Base-by-base conservation (phyloP, 2,329 filamentous ascomycete species). In the Beauveria caledonica region DNA sequence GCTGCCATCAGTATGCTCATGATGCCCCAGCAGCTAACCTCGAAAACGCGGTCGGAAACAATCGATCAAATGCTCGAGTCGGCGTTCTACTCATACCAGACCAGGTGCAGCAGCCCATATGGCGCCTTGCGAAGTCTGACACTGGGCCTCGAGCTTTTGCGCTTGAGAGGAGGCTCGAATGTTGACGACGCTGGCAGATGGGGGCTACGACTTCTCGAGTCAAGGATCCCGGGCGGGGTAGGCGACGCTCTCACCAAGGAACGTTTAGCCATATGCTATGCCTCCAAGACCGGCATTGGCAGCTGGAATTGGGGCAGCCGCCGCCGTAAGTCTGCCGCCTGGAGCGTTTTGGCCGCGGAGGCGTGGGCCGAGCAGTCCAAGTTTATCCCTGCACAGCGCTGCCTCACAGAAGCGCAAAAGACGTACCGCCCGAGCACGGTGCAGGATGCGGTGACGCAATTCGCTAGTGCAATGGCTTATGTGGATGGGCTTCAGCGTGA, bases 41-140 rank as follows among this genome's bases (percentile, higher is more conserved):
- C 88, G 15, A 96, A 92, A 70, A 85, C 84, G 29, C 86, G 93
- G 63, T 78, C 87, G 1, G 94, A 97, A 67, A 87, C 85, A 5
- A 82, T 97, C 44, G 90, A 95, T 67, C 84, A 90, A 66, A 90
- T 94, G 82, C 81, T 99, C 13, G 93, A 97, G 68, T 89, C 90
- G 3, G 90, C 93, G 0, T 88, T 87, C 61, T 97, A 99, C 73
- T 96, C 92, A 0, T 99, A 97, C 71, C 84, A 91, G 55, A 93
- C 91, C 17, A 85, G 93, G 52, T 96, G 90, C 68, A 86, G 83
- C 51, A 84, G 88, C 27, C 85, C 90, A 0, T 93, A 92, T 68
- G 88, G 90, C 58, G 89, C 92, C 0, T 76, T 95, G 17, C 88
- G 95, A 11, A 89, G 87, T 63, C 78, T 96, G 9, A 77, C 87